These are phyloP conservation scores for Penicillium rolfsii DNA, from an alignment of 2,329 filamentous ascomycete genomes.

Conservation along the genomic window DNA sequence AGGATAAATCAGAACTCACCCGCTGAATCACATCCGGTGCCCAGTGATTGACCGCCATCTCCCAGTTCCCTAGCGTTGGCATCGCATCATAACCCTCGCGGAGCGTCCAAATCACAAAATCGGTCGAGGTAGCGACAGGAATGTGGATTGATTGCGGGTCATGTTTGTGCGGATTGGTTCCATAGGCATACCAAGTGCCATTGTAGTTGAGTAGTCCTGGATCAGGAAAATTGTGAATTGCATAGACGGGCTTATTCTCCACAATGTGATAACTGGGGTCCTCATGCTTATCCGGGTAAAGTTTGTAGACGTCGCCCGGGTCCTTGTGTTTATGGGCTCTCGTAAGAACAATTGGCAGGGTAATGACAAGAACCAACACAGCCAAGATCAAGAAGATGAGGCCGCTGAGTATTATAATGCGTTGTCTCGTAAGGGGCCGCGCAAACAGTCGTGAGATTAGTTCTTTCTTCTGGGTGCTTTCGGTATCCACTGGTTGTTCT, in stretches of 20 bases:
- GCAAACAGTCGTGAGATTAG: constrained; percentile 17
- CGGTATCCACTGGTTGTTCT: neutral
- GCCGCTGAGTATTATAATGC: constrained; percentile 14
- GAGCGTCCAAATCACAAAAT: constrained; percentile 54
- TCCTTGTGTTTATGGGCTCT: constrained; percentile 6
- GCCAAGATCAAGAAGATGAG: constrained; percentile 16
- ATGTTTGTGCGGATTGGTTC: constrained; percentile 30
- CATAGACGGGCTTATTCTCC: constrained; percentile 27
- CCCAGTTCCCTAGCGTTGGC: constrained; percentile 56
- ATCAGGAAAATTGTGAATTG: constrained; percentile 36
- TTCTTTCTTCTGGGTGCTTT: constrained; percentile 11
- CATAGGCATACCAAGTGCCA: constrained; percentile 42
- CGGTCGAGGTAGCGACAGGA: constrained; percentile 56
- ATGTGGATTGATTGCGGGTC: constrained; percentile 44
- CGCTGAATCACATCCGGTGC: constrained; percentile 62
- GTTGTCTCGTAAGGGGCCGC: constrained; percentile 21
- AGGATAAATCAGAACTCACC: constrained; percentile 28
- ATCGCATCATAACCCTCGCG: constrained; percentile 54
- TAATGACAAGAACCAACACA: constrained; percentile 26
- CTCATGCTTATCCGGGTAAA: constrained; percentile 11
- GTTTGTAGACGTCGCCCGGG: constrained; percentile 7
- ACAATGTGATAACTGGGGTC: constrained; percentile 24
- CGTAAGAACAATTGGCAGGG: constrained; percentile 27
- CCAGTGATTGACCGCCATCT: constrained; percentile 58
- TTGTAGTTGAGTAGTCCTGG: constrained; percentile 36